Evolutionary conservation across 73 alveolate species (phyloP).

Genomic region (Blepharisma japonicum): DNA sequence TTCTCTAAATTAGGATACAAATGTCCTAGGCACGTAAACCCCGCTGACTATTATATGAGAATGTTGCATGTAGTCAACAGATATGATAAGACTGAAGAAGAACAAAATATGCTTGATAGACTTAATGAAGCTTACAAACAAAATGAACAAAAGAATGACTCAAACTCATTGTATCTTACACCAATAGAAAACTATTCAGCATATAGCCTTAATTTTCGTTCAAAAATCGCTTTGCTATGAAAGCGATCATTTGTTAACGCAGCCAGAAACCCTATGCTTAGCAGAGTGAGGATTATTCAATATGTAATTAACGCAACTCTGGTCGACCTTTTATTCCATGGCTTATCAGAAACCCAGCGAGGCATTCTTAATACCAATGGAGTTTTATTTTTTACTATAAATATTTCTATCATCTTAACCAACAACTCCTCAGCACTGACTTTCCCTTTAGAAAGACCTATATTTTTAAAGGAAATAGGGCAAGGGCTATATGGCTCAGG

Average conservation of each 20-base stretch:
- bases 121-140: background rate
- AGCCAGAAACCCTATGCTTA: background rate
- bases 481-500: background rate
- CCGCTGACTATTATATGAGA: background rate
- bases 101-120: background rate
- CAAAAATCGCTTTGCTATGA: no score
- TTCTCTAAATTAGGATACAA: slow-evolving; percentile 30
- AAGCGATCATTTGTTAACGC: slow-evolving; percentile 1
- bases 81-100: background rate
- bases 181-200: no score
- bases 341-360: background rate
- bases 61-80: background rate
- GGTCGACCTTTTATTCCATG: background rate
- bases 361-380: background rate
- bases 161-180: background rate
- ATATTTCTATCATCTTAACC: background rate
- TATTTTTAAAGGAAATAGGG: background rate
- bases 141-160: background rate
- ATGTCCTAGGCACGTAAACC: slow-evolving; percentile 9
- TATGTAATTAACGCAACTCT: background rate
- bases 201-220: no score
- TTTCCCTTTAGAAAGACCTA: background rate
- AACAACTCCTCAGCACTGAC: background rate
- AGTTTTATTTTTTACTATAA: background rate
- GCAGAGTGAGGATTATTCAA: background rate